phyloP scores from a whole-genome alignment of 2,329 filamentous ascomycete genomes.

The Fusarium coffeatum region DNA sequence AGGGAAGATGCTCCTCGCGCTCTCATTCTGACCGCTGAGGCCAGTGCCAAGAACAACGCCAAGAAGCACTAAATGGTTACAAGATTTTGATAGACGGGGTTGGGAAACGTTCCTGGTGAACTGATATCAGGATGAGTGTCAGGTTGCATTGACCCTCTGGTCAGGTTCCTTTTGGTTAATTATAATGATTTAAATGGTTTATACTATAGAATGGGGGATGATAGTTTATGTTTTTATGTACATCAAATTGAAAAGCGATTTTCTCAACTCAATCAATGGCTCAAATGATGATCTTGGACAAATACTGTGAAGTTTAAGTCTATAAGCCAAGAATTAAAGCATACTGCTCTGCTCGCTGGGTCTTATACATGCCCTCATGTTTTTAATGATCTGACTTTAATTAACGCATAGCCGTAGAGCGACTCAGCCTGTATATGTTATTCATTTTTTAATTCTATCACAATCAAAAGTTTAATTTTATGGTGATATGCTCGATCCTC shows the following conservation, averaged over 20 bases:
- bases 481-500: neutral
- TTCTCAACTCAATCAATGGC: slow-evolving; percentile 1
- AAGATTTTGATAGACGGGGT: slow-evolving; percentile 16
- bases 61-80: slow-evolving; percentile 49
- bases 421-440: neutral
- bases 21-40: slow-evolving; percentile 76
- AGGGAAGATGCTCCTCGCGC: slow-evolving; percentile 80
- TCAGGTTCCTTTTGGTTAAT: slow-evolving; percentile 27
- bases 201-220: slow-evolving; percentile 31
- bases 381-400: neutral
- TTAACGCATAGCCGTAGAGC: neutral
- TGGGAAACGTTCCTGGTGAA: slow-evolving; percentile 33
- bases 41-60: slow-evolving; percentile 75
- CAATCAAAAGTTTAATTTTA: neutral
- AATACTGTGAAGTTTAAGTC: neutral
- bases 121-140: slow-evolving; percentile 11
- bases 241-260: slow-evolving; percentile 40
- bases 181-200: slow-evolving; percentile 39
- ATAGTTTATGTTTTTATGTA: slow-evolving; percentile 26
- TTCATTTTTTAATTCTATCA: neutral
- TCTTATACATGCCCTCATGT: neutral
- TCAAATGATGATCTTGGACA: neutral
- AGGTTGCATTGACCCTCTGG: slow-evolving; percentile 8
- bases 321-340: neutral
- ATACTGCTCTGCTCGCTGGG: neutral